These are phyloP conservation scores for Gossypium lobatum DNA, from an alignment of 441 rosid species.

Conservation along the genomic window DNA sequence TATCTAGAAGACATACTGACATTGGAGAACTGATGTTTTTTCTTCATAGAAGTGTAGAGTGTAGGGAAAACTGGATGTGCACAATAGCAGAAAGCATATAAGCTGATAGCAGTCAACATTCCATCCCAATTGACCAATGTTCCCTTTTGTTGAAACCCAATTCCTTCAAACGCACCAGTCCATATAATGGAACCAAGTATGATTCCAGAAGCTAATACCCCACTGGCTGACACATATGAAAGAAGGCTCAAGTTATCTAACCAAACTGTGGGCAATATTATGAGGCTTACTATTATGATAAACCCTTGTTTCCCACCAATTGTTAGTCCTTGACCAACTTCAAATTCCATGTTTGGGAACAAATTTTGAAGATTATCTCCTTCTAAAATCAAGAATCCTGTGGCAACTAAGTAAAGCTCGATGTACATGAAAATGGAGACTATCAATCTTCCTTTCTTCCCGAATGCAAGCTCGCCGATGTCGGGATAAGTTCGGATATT, in stretches of 20 bases:
- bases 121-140: conserved; percentile 42
- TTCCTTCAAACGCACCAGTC: conserved; percentile 63
- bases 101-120: conserved; percentile 66
- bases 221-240: conserved; percentile 80
- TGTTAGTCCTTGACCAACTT: conserved; percentile 34
- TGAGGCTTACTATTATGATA: conserved; percentile 54
- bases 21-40: conserved; percentile 65
- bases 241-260: conserved; percentile 63
- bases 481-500: conserved; percentile 69
- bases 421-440: conserved; percentile 53
- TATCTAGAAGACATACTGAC: conserved; percentile 32
- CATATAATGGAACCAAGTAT: conserved; percentile 64
- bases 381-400: conserved; percentile 81
- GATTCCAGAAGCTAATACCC: conserved; percentile 71
- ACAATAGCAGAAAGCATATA: conserved; percentile 81
- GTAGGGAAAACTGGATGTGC: conserved; percentile 93
- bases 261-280: conserved; percentile 78
- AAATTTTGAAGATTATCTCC: conserved; percentile 71
- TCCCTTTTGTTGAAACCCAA: conserved; percentile 58
- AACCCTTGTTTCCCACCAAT: conserved; percentile 48
- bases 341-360: conserved; percentile 39
- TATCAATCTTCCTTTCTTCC: conserved; percentile 52
- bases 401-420: conserved; percentile 76
- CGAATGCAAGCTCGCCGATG: conserved; percentile 79
- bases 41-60: conserved; percentile 70